Conservation (phyloP, 2,329 filamentous ascomycete genomes). For the Colletotrichum spaethianum region DNA sequence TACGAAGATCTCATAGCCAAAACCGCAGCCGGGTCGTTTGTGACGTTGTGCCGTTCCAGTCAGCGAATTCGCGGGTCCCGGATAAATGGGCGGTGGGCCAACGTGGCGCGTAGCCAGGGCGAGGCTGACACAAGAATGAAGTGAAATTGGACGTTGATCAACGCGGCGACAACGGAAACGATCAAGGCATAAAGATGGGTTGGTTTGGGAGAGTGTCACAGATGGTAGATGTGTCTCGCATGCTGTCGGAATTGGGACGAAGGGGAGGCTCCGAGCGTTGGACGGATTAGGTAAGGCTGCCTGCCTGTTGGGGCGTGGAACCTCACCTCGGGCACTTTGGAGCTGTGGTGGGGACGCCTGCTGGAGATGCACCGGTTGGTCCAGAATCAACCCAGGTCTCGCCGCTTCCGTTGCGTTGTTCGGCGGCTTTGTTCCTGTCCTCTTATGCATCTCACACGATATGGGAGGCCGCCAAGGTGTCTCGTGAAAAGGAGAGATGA, state of each 20-base stretch:
- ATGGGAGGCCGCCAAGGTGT: background rate
- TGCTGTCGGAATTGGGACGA: constrained; percentile 37
- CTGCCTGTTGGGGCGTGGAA: background rate
- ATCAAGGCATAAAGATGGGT: constrained; percentile 33
- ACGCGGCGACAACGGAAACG: constrained; percentile 20
- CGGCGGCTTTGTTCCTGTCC: background rate
- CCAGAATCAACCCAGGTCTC: constrained; percentile 1
- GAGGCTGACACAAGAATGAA: constrained; percentile 37
- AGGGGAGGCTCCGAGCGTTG: constrained; percentile 38
- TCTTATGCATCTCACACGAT: background rate
- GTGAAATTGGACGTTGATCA: constrained; percentile 25
- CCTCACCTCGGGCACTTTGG: background rate
- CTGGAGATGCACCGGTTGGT: background rate
- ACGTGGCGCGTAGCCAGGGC: constrained; percentile 13
- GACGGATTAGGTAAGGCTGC: constrained; percentile 35
- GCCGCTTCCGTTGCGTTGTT: background rate
- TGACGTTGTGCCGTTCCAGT: constrained; percentile 27
- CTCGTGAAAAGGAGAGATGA: background rate
- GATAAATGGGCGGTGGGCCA: constrained; percentile 5
- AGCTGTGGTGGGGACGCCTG: background rate
- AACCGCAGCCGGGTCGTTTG: constrained; percentile 26
- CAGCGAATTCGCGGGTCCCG: constrained; percentile 34
- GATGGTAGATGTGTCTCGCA: constrained; percentile 38
- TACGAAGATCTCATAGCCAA: constrained; percentile 36
- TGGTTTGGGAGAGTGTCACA: constrained; percentile 40